phyloP scores from a whole-genome alignment of 306 rosid genomes.

The Trifolium pratense region DNA sequence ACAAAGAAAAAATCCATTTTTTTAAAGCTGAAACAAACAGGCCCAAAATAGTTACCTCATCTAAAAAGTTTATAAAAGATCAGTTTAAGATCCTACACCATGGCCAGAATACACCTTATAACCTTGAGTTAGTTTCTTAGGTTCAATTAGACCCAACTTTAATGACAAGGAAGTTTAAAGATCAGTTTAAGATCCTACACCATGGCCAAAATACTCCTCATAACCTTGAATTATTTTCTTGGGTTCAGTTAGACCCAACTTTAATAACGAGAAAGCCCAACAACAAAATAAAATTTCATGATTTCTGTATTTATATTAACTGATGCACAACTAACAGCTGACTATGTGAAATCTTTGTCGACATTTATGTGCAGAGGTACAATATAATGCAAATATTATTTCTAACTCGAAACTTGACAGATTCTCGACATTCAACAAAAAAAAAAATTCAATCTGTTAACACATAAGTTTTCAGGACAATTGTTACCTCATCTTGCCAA shows the following conservation, averaged over 20 bases:
- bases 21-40: too few relatives aligned
- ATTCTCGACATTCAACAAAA: conserved; percentile 36
- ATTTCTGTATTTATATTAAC: conserved; percentile 10
- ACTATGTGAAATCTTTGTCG: conserved; percentile 1
- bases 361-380: neutral
- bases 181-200: neutral
- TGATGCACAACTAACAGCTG: conserved; percentile 19
- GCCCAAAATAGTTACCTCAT: conserved; percentile 10
- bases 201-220: conserved; percentile 23
- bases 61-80: neutral
- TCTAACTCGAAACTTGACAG: conserved; percentile 3
- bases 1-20: too few relatives aligned
- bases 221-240: conserved; percentile 1
- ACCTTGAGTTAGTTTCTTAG: neutral
- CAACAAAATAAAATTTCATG: neutral
- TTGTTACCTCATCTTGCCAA: conserved; percentile 97
- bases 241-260: neutral
- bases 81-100: conserved; percentile 10
- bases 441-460: conserved; percentile 18
- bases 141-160: neutral
- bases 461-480: conserved; percentile 33
- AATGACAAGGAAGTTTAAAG: neutral
- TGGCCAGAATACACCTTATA: conserved; percentile 15
- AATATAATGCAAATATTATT: conserved; percentile 21
- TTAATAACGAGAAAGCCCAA: conserved; percentile 21